Conservation (phyloP, 192 early-diverging fungal species). For the Coemansia reversa region DNA sequence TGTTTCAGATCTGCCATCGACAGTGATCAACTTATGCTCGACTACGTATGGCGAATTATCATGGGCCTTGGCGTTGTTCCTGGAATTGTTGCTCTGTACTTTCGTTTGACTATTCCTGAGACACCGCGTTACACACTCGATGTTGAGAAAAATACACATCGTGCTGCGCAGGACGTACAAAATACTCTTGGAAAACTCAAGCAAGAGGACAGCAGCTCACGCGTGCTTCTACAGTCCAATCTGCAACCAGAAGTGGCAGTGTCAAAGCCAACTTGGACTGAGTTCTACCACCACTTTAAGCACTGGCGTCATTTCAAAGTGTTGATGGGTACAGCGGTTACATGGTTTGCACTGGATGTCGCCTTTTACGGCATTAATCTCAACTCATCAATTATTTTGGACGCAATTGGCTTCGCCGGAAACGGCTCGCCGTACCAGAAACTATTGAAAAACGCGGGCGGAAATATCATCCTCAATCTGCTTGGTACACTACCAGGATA, state of each 20-base stretch:
- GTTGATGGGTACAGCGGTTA: conserved; percentile 70
- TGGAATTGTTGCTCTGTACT: conserved; percentile 81
- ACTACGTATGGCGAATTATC: conserved; percentile 91
- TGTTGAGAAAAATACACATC: conserved; percentile 60
- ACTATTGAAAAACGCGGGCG: conserved; percentile 71
- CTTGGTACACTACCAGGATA: conserved; percentile 91
- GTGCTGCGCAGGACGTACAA: conserved; percentile 32
- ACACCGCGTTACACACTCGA: conserved; percentile 87
- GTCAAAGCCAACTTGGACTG: conserved; percentile 45
- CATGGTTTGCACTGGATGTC: conserved; percentile 53
- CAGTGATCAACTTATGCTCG: conserved; percentile 65
- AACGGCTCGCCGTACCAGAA: conserved; percentile 40
- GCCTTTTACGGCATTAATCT: conserved; percentile 81
- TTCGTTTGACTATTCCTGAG: conserved; percentile 84
- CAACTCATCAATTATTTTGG: conserved; percentile 73
- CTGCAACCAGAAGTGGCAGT: conserved; percentile 11
- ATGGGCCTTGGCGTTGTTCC: conserved; percentile 85
- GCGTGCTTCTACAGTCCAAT: conserved; percentile 47
- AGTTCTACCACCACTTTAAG: conserved; percentile 56
- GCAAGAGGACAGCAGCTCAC: conserved; percentile 2
- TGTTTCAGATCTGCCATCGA: conserved; percentile 70
- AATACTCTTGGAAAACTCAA: conserved; percentile 16
- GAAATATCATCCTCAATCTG: conserved; percentile 88
- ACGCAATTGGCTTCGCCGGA: conserved; percentile 66
- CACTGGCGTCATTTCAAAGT: conserved; percentile 65